A percentile compares a stretch with the other conserved stretches of the same genome.
Evolutionary conservation across 768 basidiomycete species (phyloP).

Genomic region (Rhizopogon roseolus): DNA sequence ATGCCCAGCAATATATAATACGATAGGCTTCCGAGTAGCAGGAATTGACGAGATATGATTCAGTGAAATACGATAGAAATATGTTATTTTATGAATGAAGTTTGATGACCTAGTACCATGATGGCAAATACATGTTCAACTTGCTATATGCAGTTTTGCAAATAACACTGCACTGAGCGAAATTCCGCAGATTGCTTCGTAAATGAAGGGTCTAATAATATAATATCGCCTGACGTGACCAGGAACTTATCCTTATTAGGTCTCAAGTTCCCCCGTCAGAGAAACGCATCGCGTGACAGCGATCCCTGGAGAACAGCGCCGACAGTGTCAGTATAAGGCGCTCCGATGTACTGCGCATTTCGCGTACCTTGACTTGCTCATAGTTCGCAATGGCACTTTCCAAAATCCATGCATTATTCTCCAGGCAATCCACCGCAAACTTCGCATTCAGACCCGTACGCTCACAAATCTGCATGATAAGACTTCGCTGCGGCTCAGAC

Average conservation of each 20-base stretch:
- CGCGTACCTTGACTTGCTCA: conserved; percentile 77
- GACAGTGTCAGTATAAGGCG: conserved; percentile 22
- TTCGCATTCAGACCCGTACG: conserved; percentile 75
- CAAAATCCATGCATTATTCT: conserved; percentile 81
- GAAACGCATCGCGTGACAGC: conserved; percentile 50
- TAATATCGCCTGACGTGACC: conserved; percentile 9
- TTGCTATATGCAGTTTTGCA: conserved; percentile 6
- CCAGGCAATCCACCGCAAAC: conserved; percentile 81
- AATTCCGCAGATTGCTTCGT: background rate
- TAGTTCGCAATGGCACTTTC: conserved; percentile 80
- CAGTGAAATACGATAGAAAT: conserved; percentile 16
- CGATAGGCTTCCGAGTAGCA: conserved; percentile 7
- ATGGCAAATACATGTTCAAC: conserved; percentile 2
- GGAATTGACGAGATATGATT: conserved; percentile 5
- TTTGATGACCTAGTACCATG: conserved; percentile 15
- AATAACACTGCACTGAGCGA: background rate
- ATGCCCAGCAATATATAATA: too few species aligned
- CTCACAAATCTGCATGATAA: conserved; percentile 66
- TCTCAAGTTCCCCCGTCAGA: conserved; percentile 26
- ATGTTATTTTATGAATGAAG: conserved; percentile 15
- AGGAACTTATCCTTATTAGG: background rate
- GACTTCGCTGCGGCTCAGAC: conserved; percentile 66
- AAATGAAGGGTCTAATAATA: conserved; percentile 9
- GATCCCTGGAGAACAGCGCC: conserved; percentile 33
- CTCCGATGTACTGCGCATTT: background rate